Percentiles rank a stretch among this genome's conserved stretches.
Conservation (phyloP, 805 yeast genomes). For the Peterozyma toletana region DNA sequence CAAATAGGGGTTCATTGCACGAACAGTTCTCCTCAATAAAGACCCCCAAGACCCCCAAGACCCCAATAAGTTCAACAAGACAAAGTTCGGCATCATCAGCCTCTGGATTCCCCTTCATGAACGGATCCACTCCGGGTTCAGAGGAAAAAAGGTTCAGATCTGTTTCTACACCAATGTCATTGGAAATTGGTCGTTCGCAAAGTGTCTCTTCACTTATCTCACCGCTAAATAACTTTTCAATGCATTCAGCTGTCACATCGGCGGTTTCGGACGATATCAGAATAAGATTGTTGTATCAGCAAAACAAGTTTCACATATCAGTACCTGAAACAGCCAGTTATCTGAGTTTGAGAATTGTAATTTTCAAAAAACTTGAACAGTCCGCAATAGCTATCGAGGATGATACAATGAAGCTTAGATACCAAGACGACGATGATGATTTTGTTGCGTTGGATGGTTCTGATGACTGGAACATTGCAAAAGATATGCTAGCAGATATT, state of each 20-base stretch:
- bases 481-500: slow-evolving; percentile 54
- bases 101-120: slow-evolving; percentile 1
- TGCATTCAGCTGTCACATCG: slow-evolving; percentile 3
- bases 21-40: slow-evolving; percentile 5
- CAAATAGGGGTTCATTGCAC: slow-evolving; percentile 12
- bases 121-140: slow-evolving; percentile 18
- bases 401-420: slow-evolving; percentile 50
- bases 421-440: slow-evolving; percentile 94
- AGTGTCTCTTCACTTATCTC: slow-evolving; percentile 2
- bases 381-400: slow-evolving; percentile 34
- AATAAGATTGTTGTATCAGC: slow-evolving; percentile 32
- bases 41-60: slow-evolving; percentile 11
- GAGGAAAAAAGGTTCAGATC: slow-evolving; percentile 19
- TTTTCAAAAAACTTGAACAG: slow-evolving; percentile 48
- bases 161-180: slow-evolving; percentile 21
- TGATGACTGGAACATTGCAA: slow-evolving; percentile 85
- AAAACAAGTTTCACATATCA: slow-evolving; percentile 56
- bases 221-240: slow-evolving; percentile 2
- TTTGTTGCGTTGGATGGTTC: slow-evolving; percentile 76
- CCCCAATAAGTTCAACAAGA: background rate
- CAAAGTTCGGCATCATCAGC: too few species aligned
- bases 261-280: slow-evolving; percentile 26
- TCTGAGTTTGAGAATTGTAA: slow-evolving; percentile 46
- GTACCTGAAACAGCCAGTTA: slow-evolving; percentile 47
- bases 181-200: slow-evolving; percentile 2